Evolutionary conservation across 2,329 filamentous ascomycete species (phyloP).

Genomic region (Clarireedia sp.): DNA sequence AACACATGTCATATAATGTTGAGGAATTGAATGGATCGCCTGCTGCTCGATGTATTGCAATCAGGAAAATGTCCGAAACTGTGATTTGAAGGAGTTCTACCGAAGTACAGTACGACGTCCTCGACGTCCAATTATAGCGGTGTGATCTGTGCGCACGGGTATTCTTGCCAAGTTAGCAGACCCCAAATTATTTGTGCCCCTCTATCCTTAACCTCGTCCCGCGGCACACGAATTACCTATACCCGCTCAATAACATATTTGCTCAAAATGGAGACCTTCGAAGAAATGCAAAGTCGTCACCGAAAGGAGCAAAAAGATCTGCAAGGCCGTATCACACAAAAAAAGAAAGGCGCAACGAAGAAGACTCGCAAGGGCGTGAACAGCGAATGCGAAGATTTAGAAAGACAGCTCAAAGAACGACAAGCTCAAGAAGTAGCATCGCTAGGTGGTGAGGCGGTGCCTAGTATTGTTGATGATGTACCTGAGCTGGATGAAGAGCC

Average conservation of each 20-base stretch:
- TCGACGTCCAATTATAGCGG: too few relatives aligned
- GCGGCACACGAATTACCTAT: neutral
- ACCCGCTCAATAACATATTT: neutral
- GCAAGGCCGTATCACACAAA: conserved; percentile 77
- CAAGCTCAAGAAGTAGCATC: conserved; percentile 54
- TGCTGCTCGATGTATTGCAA: too few relatives aligned
- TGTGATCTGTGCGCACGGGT: too few relatives aligned
- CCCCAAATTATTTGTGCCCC: neutral
- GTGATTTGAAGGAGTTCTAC: too few relatives aligned
- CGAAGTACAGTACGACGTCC: too few relatives aligned
- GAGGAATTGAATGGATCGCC: too few relatives aligned
- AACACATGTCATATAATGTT: too few relatives aligned
- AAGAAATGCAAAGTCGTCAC: conserved; percentile 71
- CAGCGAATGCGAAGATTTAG: conserved; percentile 65
- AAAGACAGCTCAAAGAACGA: conserved; percentile 56
- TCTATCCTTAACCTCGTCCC: neutral
- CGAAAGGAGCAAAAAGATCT: conserved; percentile 84
- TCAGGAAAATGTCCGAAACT: too few relatives aligned
- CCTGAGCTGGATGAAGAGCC: conserved; percentile 15
- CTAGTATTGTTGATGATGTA: conserved; percentile 13
- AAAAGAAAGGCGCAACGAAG: conserved; percentile 95
- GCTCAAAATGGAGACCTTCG: conserved; percentile 47
- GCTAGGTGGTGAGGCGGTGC: conserved; percentile 28
- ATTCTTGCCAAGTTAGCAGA: too few relatives aligned
- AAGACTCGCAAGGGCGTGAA: conserved; percentile 70